Evolutionary conservation across 768 basidiomycete genomes (phyloP).

Genomic region (Trametes gibbosa): DNA sequence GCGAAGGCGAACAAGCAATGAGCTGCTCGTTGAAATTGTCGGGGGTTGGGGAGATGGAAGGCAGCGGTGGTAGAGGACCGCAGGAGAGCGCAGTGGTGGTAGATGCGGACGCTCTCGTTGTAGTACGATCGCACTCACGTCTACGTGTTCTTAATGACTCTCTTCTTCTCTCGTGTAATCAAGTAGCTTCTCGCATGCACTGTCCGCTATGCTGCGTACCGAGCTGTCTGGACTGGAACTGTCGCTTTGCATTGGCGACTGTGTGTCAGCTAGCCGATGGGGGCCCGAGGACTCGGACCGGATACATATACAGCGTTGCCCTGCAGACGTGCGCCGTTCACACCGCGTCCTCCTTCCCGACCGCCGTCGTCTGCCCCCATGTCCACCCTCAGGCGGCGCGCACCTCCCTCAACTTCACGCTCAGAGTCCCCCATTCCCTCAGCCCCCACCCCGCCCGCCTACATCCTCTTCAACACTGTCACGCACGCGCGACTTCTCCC

Average conservation of each 20-base stretch:
- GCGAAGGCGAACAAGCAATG: slow-evolving; percentile 42
- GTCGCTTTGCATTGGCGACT: too few relatives aligned
- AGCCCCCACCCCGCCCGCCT: slow-evolving; percentile 22
- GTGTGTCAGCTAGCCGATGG: too few relatives aligned
- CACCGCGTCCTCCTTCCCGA: too few relatives aligned
- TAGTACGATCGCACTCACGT: slow-evolving; percentile 17
- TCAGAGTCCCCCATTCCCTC: too few relatives aligned
- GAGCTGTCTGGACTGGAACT: too few relatives aligned
- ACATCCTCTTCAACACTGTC: slow-evolving; percentile 51
- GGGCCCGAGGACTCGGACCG: too few relatives aligned
- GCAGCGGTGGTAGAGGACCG: neutral
- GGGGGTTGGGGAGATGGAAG: too few relatives aligned
- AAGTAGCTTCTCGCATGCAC: slow-evolving; percentile 5
- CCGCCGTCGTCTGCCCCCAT: too few relatives aligned
- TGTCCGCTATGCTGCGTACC: neutral
- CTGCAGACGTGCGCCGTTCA: too few relatives aligned
- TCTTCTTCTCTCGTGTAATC: slow-evolving; percentile 17
- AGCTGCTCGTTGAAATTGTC: slow-evolving; percentile 4
- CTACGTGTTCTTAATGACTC: slow-evolving; percentile 16
- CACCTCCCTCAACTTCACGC: neutral
- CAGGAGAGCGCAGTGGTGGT: neutral
- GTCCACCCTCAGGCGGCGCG: neutral
- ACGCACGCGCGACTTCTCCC: slow-evolving; percentile 55
- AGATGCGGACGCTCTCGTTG: slow-evolving; percentile 10
- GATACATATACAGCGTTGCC: too few relatives aligned